Evolutionary conservation across 768 basidiomycete genomes (phyloP).

Genomic region (Gelatoporia subvermispora): DNA sequence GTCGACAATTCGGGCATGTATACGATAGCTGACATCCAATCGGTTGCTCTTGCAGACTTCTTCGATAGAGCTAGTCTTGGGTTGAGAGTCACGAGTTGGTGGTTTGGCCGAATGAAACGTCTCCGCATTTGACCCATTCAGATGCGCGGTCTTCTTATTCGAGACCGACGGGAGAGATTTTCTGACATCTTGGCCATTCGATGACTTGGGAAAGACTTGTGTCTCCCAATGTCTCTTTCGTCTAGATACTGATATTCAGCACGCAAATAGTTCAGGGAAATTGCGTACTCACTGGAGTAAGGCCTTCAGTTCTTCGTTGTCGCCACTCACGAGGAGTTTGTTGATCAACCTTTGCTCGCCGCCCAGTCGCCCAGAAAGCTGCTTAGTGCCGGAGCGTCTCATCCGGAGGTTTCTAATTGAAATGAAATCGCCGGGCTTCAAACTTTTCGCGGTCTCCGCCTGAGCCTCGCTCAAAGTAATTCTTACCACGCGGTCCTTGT

Average conservation of each 20-base stretch:
- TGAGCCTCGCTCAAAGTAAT: conserved; percentile 50
- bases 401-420: conserved; percentile 49
- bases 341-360: conserved; percentile 41
- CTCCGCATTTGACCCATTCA: not conserved
- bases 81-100: conserved; percentile 1
- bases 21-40: conserved; percentile 31
- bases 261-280: not conserved
- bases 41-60: conserved; percentile 32
- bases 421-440: conserved; percentile 40
- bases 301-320: conserved; percentile 36
- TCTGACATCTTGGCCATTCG: conserved; percentile 2
- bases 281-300: conserved; percentile 35
- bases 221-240: conserved; percentile 30
- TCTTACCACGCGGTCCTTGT: conserved; percentile 48
- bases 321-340: conserved; percentile 34
- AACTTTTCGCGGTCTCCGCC: conserved; percentile 29
- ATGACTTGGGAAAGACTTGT: conserved; percentile 14
- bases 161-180: not conserved
- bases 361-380: conserved; percentile 41
- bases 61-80: conserved; percentile 26
- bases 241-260: too few relatives aligned
- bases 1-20: conserved; percentile 48
- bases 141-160: not conserved
- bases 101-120: not conserved
- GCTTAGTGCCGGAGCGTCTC: conserved; percentile 27